phyloP scores from a whole-genome alignment of 345 rosid genomes.

The Camelina hispida region DNA sequence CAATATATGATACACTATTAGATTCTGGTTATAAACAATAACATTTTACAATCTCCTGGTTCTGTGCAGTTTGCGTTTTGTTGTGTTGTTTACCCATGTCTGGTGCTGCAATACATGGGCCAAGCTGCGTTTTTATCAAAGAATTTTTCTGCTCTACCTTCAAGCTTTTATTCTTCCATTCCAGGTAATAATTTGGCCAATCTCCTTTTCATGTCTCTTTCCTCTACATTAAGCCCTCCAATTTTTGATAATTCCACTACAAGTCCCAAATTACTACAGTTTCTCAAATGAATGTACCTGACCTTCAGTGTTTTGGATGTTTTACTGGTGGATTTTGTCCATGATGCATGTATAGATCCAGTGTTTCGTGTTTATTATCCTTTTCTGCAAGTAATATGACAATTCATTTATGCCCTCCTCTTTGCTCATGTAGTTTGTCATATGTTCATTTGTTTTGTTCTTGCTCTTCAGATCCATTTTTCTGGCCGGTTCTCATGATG shows the following conservation, averaged over 20 bases:
- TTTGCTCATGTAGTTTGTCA: slow-evolving; percentile 27
- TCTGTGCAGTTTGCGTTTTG: slow-evolving; percentile 76
- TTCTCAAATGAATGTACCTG: slow-evolving; percentile 10
- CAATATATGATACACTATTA: slow-evolving; percentile 1
- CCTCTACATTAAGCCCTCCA: too few species aligned
- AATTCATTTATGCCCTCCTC: neutral
- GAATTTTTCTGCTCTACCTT: slow-evolving; percentile 61
- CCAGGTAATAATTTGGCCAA: slow-evolving; percentile 63
- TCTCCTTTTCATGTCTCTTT: slow-evolving; percentile 23
- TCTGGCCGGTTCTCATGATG: slow-evolving; percentile 81
- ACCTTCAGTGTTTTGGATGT: slow-evolving; percentile 16
- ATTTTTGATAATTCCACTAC: too few species aligned
- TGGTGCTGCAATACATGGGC: slow-evolving; percentile 98
- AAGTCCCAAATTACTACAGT: slow-evolving; percentile 5
- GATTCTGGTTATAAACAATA: slow-evolving; percentile 20
- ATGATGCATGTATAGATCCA: slow-evolving; percentile 13
- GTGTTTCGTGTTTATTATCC: neutral
- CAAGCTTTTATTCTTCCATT: slow-evolving; percentile 83
- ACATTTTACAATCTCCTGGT: slow-evolving; percentile 23
- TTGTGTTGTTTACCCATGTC: slow-evolving; percentile 82
- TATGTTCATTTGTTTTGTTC: slow-evolving; percentile 22
- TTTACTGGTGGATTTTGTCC: slow-evolving; percentile 5
- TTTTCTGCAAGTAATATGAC: neutral
- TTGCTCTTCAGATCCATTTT: slow-evolving; percentile 57
- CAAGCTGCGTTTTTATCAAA: slow-evolving; percentile 94